phyloP scores from a whole-genome alignment of 768 basidiomycete genomes.

The Leccinum ochraceum region DNA sequence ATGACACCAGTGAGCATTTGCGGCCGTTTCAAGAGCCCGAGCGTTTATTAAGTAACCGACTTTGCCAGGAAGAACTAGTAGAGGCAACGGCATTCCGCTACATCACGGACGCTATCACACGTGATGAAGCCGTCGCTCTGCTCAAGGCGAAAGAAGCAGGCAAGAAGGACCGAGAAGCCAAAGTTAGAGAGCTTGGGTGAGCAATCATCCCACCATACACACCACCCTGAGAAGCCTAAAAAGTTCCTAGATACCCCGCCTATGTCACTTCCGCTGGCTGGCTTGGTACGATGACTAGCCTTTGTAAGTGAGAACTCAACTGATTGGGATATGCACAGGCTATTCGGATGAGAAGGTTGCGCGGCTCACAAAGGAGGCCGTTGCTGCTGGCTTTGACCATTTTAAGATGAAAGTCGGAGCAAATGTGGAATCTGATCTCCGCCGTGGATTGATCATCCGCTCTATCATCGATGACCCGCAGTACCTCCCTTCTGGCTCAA shows the following conservation, averaged over 20 bases:
- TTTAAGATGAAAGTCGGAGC: slow-evolving; percentile 99
- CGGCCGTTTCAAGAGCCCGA: neutral
- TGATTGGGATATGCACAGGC: slow-evolving; percentile 41
- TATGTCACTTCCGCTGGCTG: slow-evolving; percentile 94
- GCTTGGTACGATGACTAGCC: slow-evolving; percentile 53
- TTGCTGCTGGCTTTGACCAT: slow-evolving; percentile 90
- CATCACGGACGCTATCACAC: slow-evolving; percentile 91
- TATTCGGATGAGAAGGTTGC: slow-evolving; percentile 93
- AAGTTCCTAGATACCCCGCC: slow-evolving; percentile 71
- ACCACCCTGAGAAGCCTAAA: neutral
- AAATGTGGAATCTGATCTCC: slow-evolving; percentile 75
- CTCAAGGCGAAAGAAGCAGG: slow-evolving; percentile 74
- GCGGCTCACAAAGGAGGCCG: slow-evolving; percentile 81
- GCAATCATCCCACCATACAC: slow-evolving; percentile 11
- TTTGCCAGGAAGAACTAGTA: slow-evolving; percentile 71
- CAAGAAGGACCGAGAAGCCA: slow-evolving; percentile 78
- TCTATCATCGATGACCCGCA: slow-evolving; percentile 94
- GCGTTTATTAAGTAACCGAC: neutral
- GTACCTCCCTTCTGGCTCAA: slow-evolving; percentile 62
- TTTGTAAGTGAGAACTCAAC: neutral
- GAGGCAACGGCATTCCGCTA: slow-evolving; percentile 80
- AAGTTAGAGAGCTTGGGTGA: slow-evolving; percentile 69
- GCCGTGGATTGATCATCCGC: slow-evolving; percentile 86
- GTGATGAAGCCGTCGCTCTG: slow-evolving; percentile 83
- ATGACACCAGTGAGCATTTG: slow-evolving; percentile 65